These are phyloP conservation scores for Serendipita sp. DNA, from an alignment of 768 basidiomycete genomes.

Conservation along the genomic window DNA sequence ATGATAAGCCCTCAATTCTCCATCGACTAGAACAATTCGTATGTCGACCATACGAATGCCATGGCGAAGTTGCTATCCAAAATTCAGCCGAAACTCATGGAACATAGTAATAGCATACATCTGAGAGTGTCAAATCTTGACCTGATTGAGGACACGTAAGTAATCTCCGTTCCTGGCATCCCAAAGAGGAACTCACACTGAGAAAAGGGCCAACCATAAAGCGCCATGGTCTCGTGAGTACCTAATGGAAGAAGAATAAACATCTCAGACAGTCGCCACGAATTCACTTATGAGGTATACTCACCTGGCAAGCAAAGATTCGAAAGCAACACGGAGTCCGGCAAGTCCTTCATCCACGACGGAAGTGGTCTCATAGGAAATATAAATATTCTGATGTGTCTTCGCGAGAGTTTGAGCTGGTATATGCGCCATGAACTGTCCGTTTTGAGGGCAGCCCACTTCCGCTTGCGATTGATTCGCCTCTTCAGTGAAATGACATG, in stretches of 20 bases:
- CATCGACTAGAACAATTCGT: conserved; percentile 51
- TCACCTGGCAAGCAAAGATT: conserved; percentile 64
- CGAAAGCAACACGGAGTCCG: conserved; percentile 51
- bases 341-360: conserved; percentile 44
- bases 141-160: not conserved
- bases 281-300: conserved; percentile 12
- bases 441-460: not conserved
- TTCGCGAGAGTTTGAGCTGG: conserved; percentile 28
- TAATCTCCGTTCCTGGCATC: not conserved
- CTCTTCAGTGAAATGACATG: not conserved
- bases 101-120: not conserved
- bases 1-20: conserved; percentile 61
- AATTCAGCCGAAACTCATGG: conserved; percentile 19
- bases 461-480: not conserved
- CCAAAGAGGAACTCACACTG: conserved; percentile 52
- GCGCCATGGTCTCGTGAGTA: conserved; percentile 66
- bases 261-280: conserved; percentile 9
- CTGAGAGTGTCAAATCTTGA: conserved; percentile 3
- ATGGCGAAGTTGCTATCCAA: conserved; percentile 49
- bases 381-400: conserved; percentile 27
- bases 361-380: conserved; percentile 43
- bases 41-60: conserved; percentile 77
- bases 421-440: conserved; percentile 46
- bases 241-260: conserved; percentile 22
- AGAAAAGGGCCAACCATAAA: conserved; percentile 72